Evolutionary conservation across 2,329 filamentous ascomycete species (phyloP).

Genomic region (Chrysosphaeria jannelii): DNA sequence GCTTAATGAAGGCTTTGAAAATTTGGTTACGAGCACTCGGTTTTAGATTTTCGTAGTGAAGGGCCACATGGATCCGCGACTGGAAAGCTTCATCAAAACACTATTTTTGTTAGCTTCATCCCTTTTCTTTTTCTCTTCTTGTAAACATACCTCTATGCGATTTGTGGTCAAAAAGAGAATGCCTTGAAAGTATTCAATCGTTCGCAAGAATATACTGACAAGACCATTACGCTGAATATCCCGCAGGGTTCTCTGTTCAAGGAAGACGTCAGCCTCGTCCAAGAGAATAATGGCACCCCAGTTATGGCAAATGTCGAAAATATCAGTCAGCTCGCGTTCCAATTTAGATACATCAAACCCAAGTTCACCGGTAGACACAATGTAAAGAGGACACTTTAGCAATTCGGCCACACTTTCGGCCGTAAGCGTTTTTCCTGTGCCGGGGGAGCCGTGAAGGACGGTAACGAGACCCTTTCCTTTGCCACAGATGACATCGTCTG

Average conservation of each 20-base stretch:
- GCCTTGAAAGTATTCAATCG: conserved; percentile 77
- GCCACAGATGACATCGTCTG: conserved; percentile 56
- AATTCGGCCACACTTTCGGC: conserved; percentile 13
- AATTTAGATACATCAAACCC: conserved; percentile 14
- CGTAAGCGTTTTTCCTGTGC: conserved; percentile 17
- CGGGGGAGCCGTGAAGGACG: conserved; percentile 45
- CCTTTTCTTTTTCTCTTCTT: too few species aligned
- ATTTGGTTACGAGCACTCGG: conserved; percentile 44
- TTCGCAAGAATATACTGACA: conserved; percentile 50
- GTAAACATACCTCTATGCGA: conserved; percentile 31
- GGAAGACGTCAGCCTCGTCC: conserved; percentile 22
- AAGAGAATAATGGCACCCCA: conserved; percentile 21
- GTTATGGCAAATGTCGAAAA: conserved; percentile 16
- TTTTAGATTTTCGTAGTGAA: conserved; percentile 50
- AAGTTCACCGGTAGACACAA: conserved; percentile 25
- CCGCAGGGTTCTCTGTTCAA: conserved; percentile 14
- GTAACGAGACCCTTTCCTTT: conserved; percentile 64
- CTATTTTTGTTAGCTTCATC: too few species aligned
- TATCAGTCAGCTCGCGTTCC: conserved; percentile 15
- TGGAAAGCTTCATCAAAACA: conserved; percentile 76
- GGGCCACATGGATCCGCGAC: conserved; percentile 57
- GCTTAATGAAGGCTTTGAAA: conserved; percentile 59
- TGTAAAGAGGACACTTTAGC: conserved; percentile 14
- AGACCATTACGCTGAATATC: conserved; percentile 18
- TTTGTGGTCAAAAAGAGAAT: conserved; percentile 80